Evolutionary conservation across 2,329 filamentous ascomycete species (phyloP), one percentile per base, ranked within the genome.

Genomic region (Ceratocystis alfenasii): DNA sequence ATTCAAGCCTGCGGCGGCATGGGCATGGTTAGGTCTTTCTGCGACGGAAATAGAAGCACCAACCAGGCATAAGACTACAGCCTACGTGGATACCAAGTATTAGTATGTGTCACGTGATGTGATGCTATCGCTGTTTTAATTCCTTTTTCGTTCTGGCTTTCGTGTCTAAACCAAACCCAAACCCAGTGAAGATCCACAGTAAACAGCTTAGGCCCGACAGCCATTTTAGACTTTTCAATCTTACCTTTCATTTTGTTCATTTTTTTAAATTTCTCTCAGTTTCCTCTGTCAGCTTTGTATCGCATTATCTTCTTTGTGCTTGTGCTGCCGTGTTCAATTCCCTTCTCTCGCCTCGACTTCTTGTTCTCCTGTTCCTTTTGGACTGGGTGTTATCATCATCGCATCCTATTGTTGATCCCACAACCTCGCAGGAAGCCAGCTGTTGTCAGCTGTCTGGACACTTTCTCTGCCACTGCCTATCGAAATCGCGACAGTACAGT

Each of bases 81-180:
- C 2, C 22, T 8, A 20, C 6, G 17, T n/a, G 22, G 22, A 20
- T n/a, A n/a, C 46, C 46, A 44, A 61, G 59, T 61, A 5, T n/a
- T 22, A 6, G 7, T 7, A 20, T 4, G 3, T 3, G 36, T 63
- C 61, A 63, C 61, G 44, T 63, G 61, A 48, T 2, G 3, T 15
- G 7, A 5, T n/a, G n/a, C 60, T 46, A 65, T 28, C 12, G 33
- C 10, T 65, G 55, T 30, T 28, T 61, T 36, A 65, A 33, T 33
- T 61, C 33, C 30, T 45, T 28, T 61, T 61, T 61, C 22, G 41
- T 65, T 61, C 20, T 65, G 53, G 64, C 55, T 41, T 48, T 65
- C 64, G 64, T 65, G 64, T 61, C 41, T 60, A 25, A 4, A 41
- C 36, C 10, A 41, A 41, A 12, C 33, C 28, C 50, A 8, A 55